Evolutionary conservation across 805 yeast species (phyloP), one percentile per base, ranked within the genome.

Genomic region (Osmozyma mogii): DNA sequence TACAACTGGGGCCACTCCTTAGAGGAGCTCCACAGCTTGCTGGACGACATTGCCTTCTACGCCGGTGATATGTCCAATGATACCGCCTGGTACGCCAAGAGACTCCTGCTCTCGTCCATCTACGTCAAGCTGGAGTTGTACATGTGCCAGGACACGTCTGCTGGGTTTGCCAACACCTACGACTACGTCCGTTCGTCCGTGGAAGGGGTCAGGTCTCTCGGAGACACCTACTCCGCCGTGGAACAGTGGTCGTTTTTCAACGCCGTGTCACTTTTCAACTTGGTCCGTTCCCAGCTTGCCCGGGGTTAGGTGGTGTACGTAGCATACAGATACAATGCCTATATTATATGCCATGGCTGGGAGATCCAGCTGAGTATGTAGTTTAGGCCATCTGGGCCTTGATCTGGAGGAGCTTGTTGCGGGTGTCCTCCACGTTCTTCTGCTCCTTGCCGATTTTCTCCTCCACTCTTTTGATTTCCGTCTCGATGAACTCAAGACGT

Each of bases 1-100:
- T 65, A 68, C 29, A 79, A 83, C 48, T 27, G 79, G 18, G 50
- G 61, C 3, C 42, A 49, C 17, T 72, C 92, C 0, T 44, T 82
- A 28, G 71, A 70, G 21, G 94, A 84, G 47, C 68, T 92, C 33
- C 81, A 77, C 43, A 68, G 72, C 30, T 64, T 88, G 32, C 68
- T 85, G 9, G 97, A 89, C 56, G 97, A 92, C 49, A 66, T 89
- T 35, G 72, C 84, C 25, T 85, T 58, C 53, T 75, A 73, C 43
- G 76, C 95, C 0, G 92, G 88, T 8, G 96, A 88, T 49, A 47
- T 54, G 30, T 71, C 92, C 13, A 76, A 76, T 40, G 95, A 85
- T 52, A 78, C 82, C 50, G 80, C 84, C 3, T 89, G 98, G 98
- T 89, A 89, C 54, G 64, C 94, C n/a, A 83, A 87, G 49, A 65